Evolutionary conservation across 441 rosid genomes (phyloP).

Genomic region (Populus hybrid): DNA sequence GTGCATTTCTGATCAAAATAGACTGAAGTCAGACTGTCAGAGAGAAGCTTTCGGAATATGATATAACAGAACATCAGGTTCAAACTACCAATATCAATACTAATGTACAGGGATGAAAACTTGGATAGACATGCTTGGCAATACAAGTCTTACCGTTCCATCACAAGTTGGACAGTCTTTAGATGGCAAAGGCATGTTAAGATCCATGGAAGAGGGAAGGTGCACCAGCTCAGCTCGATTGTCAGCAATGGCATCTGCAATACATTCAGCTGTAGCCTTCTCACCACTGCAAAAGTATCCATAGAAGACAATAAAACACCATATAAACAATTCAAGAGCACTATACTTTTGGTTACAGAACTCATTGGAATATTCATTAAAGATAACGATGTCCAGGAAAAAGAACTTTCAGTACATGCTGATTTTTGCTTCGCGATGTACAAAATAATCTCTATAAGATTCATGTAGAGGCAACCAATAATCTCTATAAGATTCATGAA

Average conservation of each 20-base stretch:
- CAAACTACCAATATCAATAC: background rate
- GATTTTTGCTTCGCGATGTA: background rate
- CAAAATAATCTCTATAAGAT: no score
- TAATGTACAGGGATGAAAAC: conserved; percentile 10
- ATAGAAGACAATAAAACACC: conserved; percentile 3
- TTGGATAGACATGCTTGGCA: conserved; percentile 5
- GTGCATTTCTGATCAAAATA: background rate
- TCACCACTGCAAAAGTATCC: conserved; percentile 63
- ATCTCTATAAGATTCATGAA: no score
- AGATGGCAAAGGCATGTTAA: conserved; percentile 63
- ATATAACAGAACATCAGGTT: background rate
- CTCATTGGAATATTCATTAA: background rate
- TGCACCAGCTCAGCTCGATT: conserved; percentile 83
- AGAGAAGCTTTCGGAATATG: background rate
- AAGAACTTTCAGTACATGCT: background rate
- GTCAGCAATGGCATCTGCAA: conserved; percentile 80
- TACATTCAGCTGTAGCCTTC: conserved; percentile 73
- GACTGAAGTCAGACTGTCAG: background rate
- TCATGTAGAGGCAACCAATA: background rate
- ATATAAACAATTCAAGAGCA: background rate
- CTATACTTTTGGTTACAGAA: background rate
- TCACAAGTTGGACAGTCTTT: conserved; percentile 92
- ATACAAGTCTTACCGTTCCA: conserved; percentile 64
- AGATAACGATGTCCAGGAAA: background rate
- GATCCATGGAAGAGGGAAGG: conserved; percentile 65